phyloP scores from a whole-genome alignment of 2,329 filamentous ascomycete genomes.

The Penicillium sp. region DNA sequence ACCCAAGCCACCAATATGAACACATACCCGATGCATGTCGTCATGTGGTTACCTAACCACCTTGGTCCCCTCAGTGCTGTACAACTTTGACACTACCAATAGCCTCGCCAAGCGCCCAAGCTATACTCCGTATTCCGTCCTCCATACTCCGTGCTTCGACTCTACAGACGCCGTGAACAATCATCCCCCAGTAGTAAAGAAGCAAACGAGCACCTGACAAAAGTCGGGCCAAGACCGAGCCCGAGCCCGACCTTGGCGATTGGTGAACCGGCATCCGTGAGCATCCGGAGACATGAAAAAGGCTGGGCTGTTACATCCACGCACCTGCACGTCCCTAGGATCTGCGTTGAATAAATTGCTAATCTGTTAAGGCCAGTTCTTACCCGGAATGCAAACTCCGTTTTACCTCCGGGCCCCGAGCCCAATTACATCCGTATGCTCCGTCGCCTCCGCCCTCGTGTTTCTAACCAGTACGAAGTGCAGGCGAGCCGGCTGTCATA shows the following conservation, averaged over 20 bases:
- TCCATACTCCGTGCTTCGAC: neutral
- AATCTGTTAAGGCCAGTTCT: neutral
- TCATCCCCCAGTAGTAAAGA: neutral
- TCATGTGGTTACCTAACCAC: neutral
- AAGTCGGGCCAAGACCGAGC: neutral
- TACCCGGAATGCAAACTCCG: conserved; percentile 11
- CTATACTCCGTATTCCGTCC: neutral
- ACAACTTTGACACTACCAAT: neutral
- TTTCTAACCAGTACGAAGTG: neutral
- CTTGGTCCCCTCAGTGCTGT: neutral
- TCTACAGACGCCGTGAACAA: neutral
- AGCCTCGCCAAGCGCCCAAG: neutral
- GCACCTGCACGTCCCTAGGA: conserved; percentile 14
- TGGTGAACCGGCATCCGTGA: conserved; percentile 14
- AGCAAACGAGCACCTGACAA: neutral
- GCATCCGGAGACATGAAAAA: conserved; percentile 10
- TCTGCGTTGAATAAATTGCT: conserved; percentile 4
- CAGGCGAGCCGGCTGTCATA: conserved; percentile 3
- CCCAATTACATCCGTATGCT: neutral
- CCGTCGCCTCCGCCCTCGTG: conserved; percentile 6
- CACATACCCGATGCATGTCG: neutral
- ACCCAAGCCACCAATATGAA: neutral
- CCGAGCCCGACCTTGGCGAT: conserved; percentile 6
- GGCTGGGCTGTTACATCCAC: conserved; percentile 9
- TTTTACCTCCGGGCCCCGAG: conserved; percentile 3